Conservation (phyloP, 257 asterid genomes). For the Gynochthodes officinalis region DNA sequence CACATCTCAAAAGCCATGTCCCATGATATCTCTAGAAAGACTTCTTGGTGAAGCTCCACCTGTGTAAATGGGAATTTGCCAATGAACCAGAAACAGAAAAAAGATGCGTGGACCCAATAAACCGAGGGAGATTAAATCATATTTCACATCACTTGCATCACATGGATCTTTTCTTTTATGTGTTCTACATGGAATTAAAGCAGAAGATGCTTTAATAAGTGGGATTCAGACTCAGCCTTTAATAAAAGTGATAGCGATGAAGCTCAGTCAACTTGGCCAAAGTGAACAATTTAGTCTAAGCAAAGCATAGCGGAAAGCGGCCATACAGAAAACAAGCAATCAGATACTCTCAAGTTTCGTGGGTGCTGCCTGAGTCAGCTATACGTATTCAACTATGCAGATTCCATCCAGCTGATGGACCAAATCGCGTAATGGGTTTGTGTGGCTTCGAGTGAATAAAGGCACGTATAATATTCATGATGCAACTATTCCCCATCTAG, state of each 20-base stretch:
- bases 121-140: constrained; percentile 7
- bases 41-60: constrained; percentile 23
- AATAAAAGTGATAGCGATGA: constrained; percentile 16
- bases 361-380: constrained; percentile 26
- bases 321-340: constrained; percentile 6
- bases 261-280: constrained; percentile 29
- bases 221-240: constrained; percentile 25
- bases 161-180: constrained; percentile 15
- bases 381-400: neutral
- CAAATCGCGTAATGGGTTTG: neutral
- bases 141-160: constrained; percentile 9
- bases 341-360: constrained; percentile 11
- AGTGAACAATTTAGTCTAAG: constrained; percentile 8
- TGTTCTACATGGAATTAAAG: constrained; percentile 26
- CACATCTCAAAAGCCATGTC: neutral
- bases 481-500: constrained; percentile 1
- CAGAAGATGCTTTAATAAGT: constrained; percentile 26
- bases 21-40: constrained; percentile 13
- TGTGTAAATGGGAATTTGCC: constrained; percentile 1
- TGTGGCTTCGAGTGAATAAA: neutral
- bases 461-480: neutral
- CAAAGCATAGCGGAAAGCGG: constrained; percentile 12
- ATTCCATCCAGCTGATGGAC: neutral
- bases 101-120: constrained; percentile 11
- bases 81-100: neutral